These are phyloP conservation scores for Thielaviopsis musarum DNA, from an alignment of 2,329 filamentous ascomycete species.

Conservation along the genomic window DNA sequence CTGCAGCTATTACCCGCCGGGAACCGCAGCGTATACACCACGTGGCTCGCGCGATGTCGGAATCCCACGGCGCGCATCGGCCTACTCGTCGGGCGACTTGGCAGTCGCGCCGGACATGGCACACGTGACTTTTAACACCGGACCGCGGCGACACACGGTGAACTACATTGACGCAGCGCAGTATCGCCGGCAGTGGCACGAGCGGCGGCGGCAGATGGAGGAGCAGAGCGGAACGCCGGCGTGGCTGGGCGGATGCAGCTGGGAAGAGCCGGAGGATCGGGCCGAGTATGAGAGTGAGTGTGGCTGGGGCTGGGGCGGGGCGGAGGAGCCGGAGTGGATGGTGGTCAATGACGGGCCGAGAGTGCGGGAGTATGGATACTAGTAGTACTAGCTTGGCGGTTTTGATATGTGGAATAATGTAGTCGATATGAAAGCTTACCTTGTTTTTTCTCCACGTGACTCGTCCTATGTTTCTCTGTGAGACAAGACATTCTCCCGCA, in stretches of 20 bases:
- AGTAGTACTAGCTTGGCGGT: not conserved
- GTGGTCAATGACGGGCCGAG: not conserved
- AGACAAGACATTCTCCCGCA: no score
- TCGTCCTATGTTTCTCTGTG: no score
- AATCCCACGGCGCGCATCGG: no score
- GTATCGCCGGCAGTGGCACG: not conserved
- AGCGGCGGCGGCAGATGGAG: not conserved
- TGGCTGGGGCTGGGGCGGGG: slow-evolving; percentile 11
- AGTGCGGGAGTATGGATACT: not conserved
- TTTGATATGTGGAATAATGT: no score
- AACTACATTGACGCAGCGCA: no score
- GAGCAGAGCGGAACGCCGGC: not conserved
- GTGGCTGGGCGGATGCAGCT: not conserved
- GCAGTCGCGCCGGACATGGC: no score
- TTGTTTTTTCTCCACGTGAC: not conserved
- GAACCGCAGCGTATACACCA: no score
- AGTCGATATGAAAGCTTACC: not conserved
- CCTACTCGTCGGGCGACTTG: no score
- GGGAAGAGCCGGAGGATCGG: not conserved
- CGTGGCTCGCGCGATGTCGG: no score
- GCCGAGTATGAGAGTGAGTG: not conserved
- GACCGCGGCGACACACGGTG: no score
- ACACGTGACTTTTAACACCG: no score
- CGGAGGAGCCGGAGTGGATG: slow-evolving; percentile 6
- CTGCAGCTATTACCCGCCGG: no score